A percentile compares a stretch with the other conserved stretches of the same genome.
Evolutionary conservation across 805 yeast species (phyloP).

Genomic region (Saccharomycopsis babjevae): DNA sequence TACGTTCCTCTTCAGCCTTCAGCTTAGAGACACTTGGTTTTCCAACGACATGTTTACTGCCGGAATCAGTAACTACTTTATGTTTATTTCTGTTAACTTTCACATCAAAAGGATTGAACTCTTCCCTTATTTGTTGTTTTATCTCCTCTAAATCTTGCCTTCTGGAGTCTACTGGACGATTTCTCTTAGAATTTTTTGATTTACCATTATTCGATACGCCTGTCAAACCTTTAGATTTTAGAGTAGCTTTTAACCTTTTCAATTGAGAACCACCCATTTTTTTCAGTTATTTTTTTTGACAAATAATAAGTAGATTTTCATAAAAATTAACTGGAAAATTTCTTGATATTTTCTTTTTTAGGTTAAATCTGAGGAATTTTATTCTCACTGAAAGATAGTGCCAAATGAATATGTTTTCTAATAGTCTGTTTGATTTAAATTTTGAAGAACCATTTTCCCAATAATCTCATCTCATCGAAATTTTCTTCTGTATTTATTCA

Average conservation of each 20-base stretch:
- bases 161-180: conserved; percentile 54
- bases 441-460: too few relatives aligned
- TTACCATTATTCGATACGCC: conserved; percentile 69
- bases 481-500: neutral
- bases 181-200: conserved; percentile 31
- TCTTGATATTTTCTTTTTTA: too few relatives aligned
- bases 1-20: conserved; percentile 55
- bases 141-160: conserved; percentile 55
- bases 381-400: too few relatives aligned
- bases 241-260: conserved; percentile 67
- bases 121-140: conserved; percentile 56
- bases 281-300: neutral
- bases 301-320: too few relatives aligned
- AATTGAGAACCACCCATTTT: conserved; percentile 84
- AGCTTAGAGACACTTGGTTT: conserved; percentile 63
- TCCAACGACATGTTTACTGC: conserved; percentile 35
- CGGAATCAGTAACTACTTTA: conserved; percentile 27
- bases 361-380: too few relatives aligned
- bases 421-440: neutral
- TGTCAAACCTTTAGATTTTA: conserved; percentile 71
- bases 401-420: neutral
- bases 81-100: conserved; percentile 60
- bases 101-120: conserved; percentile 85
- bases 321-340: too few relatives aligned
- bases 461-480: neutral